Base-by-base conservation (phyloP, 179 eudicot species). In the Silene coronaria region DNA sequence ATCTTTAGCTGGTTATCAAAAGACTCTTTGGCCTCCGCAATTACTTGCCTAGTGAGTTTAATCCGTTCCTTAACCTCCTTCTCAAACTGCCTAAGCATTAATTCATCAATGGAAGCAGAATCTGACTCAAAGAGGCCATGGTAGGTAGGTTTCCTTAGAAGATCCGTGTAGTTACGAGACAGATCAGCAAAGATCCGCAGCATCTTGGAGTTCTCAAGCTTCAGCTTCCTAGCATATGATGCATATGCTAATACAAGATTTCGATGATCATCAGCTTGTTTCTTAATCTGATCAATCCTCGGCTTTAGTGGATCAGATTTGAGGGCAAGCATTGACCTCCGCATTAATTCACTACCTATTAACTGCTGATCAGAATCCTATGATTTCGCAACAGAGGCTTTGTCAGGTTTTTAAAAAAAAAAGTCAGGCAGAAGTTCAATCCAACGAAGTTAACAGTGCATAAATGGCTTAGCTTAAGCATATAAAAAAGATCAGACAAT, bases 1-100 rank as follows among this genome's bases (percentile, higher is more conserved):
- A 93, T 93, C 84, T 91, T 91, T 65, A 93, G 88, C 84, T 93
- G 98, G 76, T 90, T 86, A 78, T 93, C 98, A 32, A 91, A 93
- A 6, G 95, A 89, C 76, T 91, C 98, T 67, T 91, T 91, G 1
- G 98, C 96, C 73, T 93, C 98, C 0, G 91, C 84, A 42, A 93
- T 88, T 26, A 90, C 87, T 77, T 89, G 93, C 45, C 97, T 84
- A n/a, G 96, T 90, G 36, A 85, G 75, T 80, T 93, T 93, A 70
- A 93, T 93, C 76, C 92, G 82, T 76, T 88, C 97, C 83, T 93
- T 93, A 26, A 93, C 98, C 83, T 91, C 98, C 83, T 89, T 93
- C 83, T 93, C 98, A 32, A 91, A 91, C 76, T 83, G 88, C n/a
- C 93, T 74, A 19, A 93, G 82, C 71, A 81, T 38, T 0, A 84